Base-by-base conservation (phyloP, 2,329 filamentous ascomycete species). In the Alternaria longipes region DNA sequence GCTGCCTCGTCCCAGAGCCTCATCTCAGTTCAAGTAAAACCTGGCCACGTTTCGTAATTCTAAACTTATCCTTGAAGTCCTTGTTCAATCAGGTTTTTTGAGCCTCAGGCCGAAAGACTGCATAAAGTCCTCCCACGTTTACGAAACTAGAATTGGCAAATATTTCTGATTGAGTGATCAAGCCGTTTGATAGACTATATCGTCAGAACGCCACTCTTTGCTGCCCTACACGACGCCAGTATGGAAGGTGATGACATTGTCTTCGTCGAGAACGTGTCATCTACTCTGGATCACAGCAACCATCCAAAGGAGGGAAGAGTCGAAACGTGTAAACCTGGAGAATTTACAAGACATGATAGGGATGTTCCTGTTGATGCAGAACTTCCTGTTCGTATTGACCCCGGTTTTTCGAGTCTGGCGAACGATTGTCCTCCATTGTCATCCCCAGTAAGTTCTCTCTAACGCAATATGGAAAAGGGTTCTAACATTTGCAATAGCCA, bases 211-310 rank as follows among this genome's bases (percentile, higher is more conserved):
- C 4, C 6, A 16, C 40, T 24, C 6, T 16, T 24, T 7, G 12
- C 1, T 42, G 14, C 20, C 12, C 11, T 24, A 42, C 11, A 8
- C 8, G 22, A 24, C 20, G 12, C 20, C 22, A 20, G 0, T 24
- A 65, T 63, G 63, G 60, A 58, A 34, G 32, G 34, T 3, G 66
- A 64, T 4, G 66, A 68, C 16, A 40, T 68, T 14, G 66, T 68
- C 4, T 54, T 66, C 7, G 40, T 68, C 1, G 66, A 65, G 20
- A 46, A 44, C 26, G 59, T 57, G 6, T 57, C 66, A 3, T 59
- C 59, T 16, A 63, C 40, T 12, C 3, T 42, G 40, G 7, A 24
- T 24, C 0, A 0, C 20, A 1, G 20, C 11, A 24, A 16, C 4
- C 11, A 16, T 5, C 20, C 0, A 24, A 42, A 6, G 3, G 20